Conservation (phyloP, 2,329 filamentous ascomycete genomes). For the Colletotrichum brevisporum region DNA sequence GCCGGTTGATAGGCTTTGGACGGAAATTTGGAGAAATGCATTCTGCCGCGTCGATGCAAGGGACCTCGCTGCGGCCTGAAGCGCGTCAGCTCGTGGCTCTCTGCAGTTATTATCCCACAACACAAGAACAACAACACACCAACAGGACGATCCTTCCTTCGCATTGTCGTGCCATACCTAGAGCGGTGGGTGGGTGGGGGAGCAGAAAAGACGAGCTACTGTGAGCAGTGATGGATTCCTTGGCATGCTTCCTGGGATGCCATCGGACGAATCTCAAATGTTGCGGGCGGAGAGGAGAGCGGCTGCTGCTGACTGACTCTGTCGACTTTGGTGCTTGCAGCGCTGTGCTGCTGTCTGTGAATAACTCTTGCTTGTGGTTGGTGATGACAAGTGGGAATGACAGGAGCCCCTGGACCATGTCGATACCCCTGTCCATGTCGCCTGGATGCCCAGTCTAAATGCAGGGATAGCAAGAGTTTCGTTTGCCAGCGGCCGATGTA, state of each 20-base stretch:
- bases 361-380: conserved; percentile 2
- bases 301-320: conserved; percentile 14
- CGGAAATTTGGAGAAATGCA: conserved; percentile 34
- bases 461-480: conserved; percentile 33
- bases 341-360: conserved; percentile 1
- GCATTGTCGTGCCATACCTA: conserved; percentile 6
- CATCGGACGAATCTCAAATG: conserved; percentile 31
- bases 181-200: conserved; percentile 11
- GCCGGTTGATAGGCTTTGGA: conserved; percentile 18
- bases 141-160: conserved; percentile 22
- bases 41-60: conserved; percentile 38
- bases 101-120: conserved; percentile 15
- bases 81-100: conserved; percentile 5
- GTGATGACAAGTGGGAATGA: conserved; percentile 30
- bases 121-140: background rate
- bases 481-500: conserved; percentile 14
- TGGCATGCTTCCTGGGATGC: conserved; percentile 14
- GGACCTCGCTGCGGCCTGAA: conserved; percentile 32
- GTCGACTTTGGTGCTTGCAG: background rate
- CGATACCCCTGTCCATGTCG: conserved; percentile 25
- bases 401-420: conserved; percentile 33
- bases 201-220: background rate
- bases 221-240: conserved; percentile 6
- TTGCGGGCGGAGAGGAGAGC: conserved; percentile 7
- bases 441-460: conserved; percentile 16